Evolutionary conservation across 192 early-diverging fungal species (phyloP), one percentile per base, ranked within the genome.

Genomic region (Coemansia sp.): DNA sequence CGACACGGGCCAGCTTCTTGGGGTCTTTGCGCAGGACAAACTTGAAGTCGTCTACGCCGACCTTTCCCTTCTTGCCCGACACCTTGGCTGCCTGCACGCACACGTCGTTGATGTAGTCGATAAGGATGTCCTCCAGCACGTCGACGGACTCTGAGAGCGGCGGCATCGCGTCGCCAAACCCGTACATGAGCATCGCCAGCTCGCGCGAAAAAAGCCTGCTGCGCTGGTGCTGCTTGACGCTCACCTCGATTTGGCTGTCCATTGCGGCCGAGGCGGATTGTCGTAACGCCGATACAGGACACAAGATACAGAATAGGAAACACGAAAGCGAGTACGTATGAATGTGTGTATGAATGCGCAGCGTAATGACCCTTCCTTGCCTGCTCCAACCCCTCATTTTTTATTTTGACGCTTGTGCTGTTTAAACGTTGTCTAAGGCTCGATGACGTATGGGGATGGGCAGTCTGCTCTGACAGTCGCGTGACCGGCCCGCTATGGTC

Each of bases 11-110:
- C 19, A 74, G 65, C 49, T 81, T 81, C 61, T 81, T 81, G 39
- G 68, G 72, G 11, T 81, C 78, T 60, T 81, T 81, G 62, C 78
- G 71, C 60, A 81, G 18, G 6, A 75, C 55, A 60, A 81, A 81
- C 63, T 71, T 74, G 19, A 81, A 74, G 39, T 81, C 78, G 3
- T 81, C 78, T 29, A 74, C 68, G 11, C 47, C 20, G n/a, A 81
- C 61, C 52, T 66, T 71, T 25, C 53, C 39, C 18, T 58, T 50
- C 23, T 65, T 73, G 2, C 68, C 72, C 0, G 78, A 56, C 2
- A 62, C 60, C 59, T 61, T 71, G 25, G 72, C 72, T 3, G 78
- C 78, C 59, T 81, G 68, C 16, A 74, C 42, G 18, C 78, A 81
- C 20, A 60, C 64, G 53, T 49, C 67, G 52, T 74, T 81, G 57